phyloP scores from a whole-genome alignment of 139 green algal species.

The Chlamydomonas eustigma region DNA sequence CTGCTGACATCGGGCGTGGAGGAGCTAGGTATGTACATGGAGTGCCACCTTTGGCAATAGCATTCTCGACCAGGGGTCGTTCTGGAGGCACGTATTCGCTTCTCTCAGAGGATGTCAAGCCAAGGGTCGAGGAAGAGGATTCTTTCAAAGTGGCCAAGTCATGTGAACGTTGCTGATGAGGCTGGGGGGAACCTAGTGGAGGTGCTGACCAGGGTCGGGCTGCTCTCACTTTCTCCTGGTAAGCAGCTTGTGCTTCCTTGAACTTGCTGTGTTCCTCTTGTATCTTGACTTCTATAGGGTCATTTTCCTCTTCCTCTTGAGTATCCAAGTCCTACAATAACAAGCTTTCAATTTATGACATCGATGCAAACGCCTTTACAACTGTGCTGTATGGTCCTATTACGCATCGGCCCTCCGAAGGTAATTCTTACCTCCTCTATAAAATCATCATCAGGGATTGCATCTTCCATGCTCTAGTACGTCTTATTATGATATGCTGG shows the following conservation, averaged over 20 bases:
- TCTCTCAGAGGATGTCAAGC: too few species aligned
- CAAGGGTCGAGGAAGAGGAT: too few species aligned
- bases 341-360: too few species aligned
- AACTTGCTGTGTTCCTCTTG: constrained; percentile 28
- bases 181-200: constrained; percentile 23
- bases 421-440: too few species aligned
- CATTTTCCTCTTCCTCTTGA: constrained; percentile 7
- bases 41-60: not conserved
- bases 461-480: too few species aligned
- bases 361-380: too few species aligned
- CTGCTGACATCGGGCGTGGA: constrained; percentile 12
- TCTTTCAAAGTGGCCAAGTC: too few species aligned
- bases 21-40: constrained; percentile 9
- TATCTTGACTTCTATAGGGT: constrained; percentile 22
- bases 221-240: constrained; percentile 30
- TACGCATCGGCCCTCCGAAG: too few species aligned
- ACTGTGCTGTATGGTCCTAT: too few species aligned
- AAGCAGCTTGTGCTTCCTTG: constrained; percentile 15
- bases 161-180: constrained; percentile 14
- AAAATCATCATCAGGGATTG: too few species aligned
- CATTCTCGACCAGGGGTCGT: not conserved
- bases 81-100: not conserved
- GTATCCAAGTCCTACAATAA: constrained; percentile 7
- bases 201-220: constrained; percentile 26
- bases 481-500: too few species aligned